These are phyloP conservation scores for Cyclotella sp. DNA, from an alignment of 108 stramenopile genomes.

Conservation along the genomic window DNA sequence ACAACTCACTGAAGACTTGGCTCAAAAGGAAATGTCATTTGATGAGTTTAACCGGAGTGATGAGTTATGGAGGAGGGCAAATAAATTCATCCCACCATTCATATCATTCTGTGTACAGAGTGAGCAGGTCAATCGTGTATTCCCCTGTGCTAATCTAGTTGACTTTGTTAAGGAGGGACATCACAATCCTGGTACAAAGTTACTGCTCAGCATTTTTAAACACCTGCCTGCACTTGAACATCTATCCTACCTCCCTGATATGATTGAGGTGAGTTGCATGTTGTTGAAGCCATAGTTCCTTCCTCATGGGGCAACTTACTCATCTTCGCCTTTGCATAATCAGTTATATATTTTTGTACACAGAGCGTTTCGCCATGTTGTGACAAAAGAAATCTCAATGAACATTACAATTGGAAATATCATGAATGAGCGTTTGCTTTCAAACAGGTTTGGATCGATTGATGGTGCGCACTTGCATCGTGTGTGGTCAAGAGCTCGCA, in stretches of 20 bases:
- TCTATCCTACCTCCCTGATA: conserved; percentile 31
- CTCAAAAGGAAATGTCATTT: neutral
- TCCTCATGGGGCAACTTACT: neutral
- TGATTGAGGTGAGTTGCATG: conserved; percentile 36
- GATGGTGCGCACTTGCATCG: conserved; percentile 13
- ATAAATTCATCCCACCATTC: conserved; percentile 7
- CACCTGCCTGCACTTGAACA: conserved; percentile 18
- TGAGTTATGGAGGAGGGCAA: conserved; percentile 29
- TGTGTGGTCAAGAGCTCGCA: conserved; percentile 23
- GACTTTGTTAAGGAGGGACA: neutral
- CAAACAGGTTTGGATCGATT: conserved; percentile 15
- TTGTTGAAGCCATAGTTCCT: neutral
- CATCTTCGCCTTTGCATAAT: neutral
- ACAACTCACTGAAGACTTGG: conserved; percentile 17
- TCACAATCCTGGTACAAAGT: neutral
- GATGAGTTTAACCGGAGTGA: conserved; percentile 23
- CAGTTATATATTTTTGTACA: conserved; percentile 42
- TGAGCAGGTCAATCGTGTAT: neutral
- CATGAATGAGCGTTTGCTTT: conserved; percentile 30
- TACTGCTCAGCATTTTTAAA: conserved; percentile 9
- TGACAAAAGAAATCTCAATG: conserved; percentile 23
- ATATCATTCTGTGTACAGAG: conserved; percentile 16
- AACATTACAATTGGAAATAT: conserved; percentile 24
- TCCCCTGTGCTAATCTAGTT: conserved; percentile 21
- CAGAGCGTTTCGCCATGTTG: conserved; percentile 30